phyloP scores from a whole-genome alignment of 2,329 filamentous ascomycete genomes.

The Cryphonectria nitschkei region DNA sequence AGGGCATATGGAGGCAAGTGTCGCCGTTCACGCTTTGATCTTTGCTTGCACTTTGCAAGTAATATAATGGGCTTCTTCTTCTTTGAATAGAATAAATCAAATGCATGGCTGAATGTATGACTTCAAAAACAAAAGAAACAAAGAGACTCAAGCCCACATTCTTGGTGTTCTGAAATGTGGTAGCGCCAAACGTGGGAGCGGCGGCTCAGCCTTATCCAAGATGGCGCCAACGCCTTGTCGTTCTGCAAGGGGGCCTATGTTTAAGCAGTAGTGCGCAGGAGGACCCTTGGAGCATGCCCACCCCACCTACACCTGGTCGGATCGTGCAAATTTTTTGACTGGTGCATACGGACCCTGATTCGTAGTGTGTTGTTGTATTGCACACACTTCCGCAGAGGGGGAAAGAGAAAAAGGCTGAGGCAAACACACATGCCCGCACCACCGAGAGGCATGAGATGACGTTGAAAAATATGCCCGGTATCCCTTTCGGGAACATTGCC shows the following conservation, averaged over 20 bases:
- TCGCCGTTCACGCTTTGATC: background rate
- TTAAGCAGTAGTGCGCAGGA: background rate
- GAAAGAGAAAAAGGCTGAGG: background rate
- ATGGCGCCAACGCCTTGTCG: background rate
- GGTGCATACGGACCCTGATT: background rate
- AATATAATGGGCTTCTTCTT: too few species aligned
- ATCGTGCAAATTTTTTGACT: background rate
- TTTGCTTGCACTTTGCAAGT: too few species aligned
- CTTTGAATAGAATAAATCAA: background rate
- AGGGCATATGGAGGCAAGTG: background rate
- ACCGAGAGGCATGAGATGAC: background rate
- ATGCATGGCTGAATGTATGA: background rate
- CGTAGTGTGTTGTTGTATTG: background rate
- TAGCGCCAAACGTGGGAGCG: background rate
- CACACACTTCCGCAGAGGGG: background rate
- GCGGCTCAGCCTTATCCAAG: background rate
- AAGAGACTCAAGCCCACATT: background rate
- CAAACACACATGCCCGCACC: background rate
- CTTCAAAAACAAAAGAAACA: background rate
- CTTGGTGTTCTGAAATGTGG: background rate
- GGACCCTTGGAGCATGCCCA: background rate
- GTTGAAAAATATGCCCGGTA: background rate
- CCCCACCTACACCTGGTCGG: background rate
- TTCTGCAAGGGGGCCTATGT: background rate
- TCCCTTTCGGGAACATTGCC: background rate